Evolutionary conservation across 805 yeast species (phyloP).

Genomic region (Saccharomyces kudriavzevii): DNA sequence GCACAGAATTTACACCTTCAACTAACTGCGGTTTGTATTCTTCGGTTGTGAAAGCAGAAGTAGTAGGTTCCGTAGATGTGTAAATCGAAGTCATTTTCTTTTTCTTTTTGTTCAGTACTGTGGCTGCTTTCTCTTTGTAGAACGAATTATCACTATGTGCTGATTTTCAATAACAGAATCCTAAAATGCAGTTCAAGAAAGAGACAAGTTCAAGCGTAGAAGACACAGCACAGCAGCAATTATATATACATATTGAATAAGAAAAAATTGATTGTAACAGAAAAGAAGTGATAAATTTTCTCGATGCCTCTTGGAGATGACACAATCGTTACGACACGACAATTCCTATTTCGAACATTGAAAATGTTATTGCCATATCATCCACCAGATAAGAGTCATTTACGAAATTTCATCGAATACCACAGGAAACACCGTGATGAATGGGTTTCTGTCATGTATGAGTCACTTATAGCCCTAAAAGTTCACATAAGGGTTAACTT

Average conservation of each 20-base stretch:
- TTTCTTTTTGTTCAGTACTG: neutral
- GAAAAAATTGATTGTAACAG: neutral
- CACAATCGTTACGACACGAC: neutral
- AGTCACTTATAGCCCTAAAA: neutral
- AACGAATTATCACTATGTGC: neutral
- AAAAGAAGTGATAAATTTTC: neutral
- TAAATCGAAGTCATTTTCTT: constrained; percentile 21
- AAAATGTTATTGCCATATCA: neutral
- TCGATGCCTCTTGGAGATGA: neutral
- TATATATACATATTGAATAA: neutral
- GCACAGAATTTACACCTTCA: constrained; percentile 40
- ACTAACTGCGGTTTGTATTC: constrained; percentile 27
- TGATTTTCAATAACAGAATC: neutral
- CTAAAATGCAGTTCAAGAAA: neutral
- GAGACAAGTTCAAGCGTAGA: neutral
- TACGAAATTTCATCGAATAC: neutral
- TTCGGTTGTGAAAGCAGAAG: constrained; percentile 26
- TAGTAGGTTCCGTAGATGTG: constrained; percentile 23
- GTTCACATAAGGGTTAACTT: neutral
- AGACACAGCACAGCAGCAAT: neutral
- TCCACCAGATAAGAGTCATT: neutral
- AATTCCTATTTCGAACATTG: neutral
- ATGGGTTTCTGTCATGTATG: neutral
- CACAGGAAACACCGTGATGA: neutral
- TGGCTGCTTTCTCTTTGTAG: neutral